Evolutionary conservation across 1,284 basidiomycete species (phyloP).

Genomic region (Ustilago crameri): DNA sequence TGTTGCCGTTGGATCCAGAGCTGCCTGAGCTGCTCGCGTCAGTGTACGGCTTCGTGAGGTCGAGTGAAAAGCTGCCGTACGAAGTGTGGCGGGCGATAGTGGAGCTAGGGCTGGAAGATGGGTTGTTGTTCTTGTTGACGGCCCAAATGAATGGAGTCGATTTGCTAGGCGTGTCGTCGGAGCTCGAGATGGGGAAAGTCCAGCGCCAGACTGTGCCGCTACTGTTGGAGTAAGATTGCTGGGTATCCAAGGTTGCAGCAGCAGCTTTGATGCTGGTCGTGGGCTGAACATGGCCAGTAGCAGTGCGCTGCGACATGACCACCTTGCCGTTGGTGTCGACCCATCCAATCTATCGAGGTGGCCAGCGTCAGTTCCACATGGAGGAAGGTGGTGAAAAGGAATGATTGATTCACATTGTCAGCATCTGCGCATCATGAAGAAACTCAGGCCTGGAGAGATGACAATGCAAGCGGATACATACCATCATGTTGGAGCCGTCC

Average conservation of each 20-base stretch:
- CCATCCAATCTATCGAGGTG: conserved; percentile 73
- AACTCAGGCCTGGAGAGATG: not conserved
- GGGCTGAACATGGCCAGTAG: conserved; percentile 71
- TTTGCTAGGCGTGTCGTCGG: conserved; percentile 18
- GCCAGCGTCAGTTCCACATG: not conserved
- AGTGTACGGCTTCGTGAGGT: conserved; percentile 56
- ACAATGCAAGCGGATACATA: conserved; percentile 15
- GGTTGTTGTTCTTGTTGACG: conserved; percentile 40
- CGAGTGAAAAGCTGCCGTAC: conserved; percentile 43
- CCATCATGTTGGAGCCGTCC: conserved; percentile 59
- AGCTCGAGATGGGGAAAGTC: conserved; percentile 40
- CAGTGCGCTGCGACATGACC: conserved; percentile 76
- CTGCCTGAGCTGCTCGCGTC: conserved; percentile 5
- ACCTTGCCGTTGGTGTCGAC: conserved; percentile 73
- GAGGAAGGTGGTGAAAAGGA: not conserved
- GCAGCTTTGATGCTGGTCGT: conserved; percentile 67
- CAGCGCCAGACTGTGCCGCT: conserved; percentile 46
- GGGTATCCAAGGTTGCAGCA: conserved; percentile 28
- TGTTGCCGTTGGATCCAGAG: conserved; percentile 10
- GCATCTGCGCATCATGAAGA: no score
- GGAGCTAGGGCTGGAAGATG: conserved; percentile 22
- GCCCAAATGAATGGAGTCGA: conserved; percentile 56
- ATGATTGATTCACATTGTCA: no score
- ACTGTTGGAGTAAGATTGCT: conserved; percentile 35
- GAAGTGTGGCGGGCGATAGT: conserved; percentile 34